A percentile compares a stretch with the other conserved stretches of the same genome.
Evolutionary conservation across 306 rosid genomes (phyloP).

Genomic region (Betula pendula): DNA sequence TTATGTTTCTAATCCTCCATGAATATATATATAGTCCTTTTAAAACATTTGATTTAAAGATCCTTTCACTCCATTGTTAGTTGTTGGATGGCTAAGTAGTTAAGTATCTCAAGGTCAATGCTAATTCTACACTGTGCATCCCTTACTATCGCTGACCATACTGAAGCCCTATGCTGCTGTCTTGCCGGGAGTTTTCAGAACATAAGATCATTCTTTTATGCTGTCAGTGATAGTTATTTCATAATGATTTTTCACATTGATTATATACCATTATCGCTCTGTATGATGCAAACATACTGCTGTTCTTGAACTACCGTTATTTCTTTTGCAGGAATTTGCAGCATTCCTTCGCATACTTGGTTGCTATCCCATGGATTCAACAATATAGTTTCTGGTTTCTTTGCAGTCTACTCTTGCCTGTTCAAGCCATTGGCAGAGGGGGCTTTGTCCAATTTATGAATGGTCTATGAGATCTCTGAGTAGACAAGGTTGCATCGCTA

Average conservation of each 20-base stretch:
- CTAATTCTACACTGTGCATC: neutral
- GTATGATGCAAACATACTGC: neutral
- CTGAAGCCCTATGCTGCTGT: neutral
- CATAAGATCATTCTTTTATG: neutral
- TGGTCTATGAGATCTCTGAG: neutral
- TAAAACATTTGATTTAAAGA: neutral
- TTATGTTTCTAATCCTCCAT: neutral
- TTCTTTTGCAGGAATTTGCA: slow-evolving; percentile 51
- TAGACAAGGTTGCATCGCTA: neutral
- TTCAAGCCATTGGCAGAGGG: slow-evolving; percentile 8
- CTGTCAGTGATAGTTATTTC: neutral
- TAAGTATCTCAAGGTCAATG: neutral
- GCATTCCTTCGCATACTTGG: slow-evolving; percentile 61
- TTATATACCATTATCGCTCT: neutral
- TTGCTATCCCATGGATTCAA: slow-evolving; percentile 53
- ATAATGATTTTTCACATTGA: neutral
- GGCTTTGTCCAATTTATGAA: neutral
- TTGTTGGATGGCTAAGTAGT: neutral
- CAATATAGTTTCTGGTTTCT: neutral
- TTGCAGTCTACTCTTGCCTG: slow-evolving; percentile 9
- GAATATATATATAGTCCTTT: neutral
- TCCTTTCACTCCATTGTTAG: neutral
- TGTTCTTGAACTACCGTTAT: slow-evolving; percentile 7
- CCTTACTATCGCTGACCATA: neutral
- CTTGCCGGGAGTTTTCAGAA: neutral